Base-by-base conservation (phyloP, 1,139 yeast genomes). In the Pichia sp. region DNA sequence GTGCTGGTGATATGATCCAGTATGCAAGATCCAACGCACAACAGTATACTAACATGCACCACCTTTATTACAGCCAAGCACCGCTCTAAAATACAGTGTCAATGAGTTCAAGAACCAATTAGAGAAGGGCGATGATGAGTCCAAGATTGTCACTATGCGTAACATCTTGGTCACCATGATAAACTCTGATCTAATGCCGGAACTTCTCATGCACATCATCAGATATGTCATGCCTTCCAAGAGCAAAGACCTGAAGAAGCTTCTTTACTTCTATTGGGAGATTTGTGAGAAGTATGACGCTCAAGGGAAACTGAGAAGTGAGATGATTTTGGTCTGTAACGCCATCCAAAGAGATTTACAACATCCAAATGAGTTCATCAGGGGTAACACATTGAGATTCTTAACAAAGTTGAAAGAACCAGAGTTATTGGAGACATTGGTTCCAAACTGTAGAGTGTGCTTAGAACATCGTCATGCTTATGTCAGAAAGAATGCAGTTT, bases 271-370 rank as follows among this genome's bases (percentile, higher is more conserved):
- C 56, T 93, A 93, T 67, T 93, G 98, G 98, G 99, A 93, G 62
- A 86, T 88, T 39, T 93, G 96, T 58, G 94, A 96, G 38, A 93
- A 93, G 63, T 69, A 80, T 51, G 94, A 86, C 51, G 69, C 74
- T 32, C 80, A 81, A 35, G 98, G 98, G 6, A 85, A 85, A 59
- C 75, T 93, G 69, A 85, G 87, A 66, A 97, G 88, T 61, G 99
- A 93, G 64, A 91, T 93, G 97, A 91, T 93, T 63, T 75, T 93
- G 49, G 98, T 91, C 35, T 91, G 97, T 66, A 93, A 93, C 59
- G 96, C 97, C 38, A 86, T 93, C 53, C 94, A 93, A 62, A 87
- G 91, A 62, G 99, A 93, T 60, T 72, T 93, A 51, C 96, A 88
- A 62, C 98, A 93, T 63, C 96, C 98, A 36, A 93, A 93, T 64